These are phyloP conservation scores for Vaccinium darrowii DNA, from an alignment of 148 eudicot genomes.

Conservation along the genomic window DNA sequence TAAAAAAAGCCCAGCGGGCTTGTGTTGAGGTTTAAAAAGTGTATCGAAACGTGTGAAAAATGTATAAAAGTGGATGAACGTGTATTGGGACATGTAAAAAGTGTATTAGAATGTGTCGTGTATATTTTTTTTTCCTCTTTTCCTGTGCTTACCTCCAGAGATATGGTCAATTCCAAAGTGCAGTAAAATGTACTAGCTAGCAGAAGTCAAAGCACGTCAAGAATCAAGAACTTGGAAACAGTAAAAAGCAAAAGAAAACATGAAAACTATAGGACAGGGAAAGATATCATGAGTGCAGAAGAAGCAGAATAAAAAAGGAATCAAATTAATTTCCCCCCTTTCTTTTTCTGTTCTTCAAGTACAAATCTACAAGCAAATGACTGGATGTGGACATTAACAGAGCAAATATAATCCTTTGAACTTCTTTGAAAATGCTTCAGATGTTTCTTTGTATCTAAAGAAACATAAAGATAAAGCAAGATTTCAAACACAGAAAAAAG, in stretches of 20 bases:
- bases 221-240: slow-evolving; percentile 37
- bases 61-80: too few species aligned
- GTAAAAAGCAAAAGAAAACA: slow-evolving; percentile 12
- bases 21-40: too few species aligned
- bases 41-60: too few species aligned
- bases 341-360: slow-evolving; percentile 6
- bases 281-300: slow-evolving; percentile 19
- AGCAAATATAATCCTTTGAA: slow-evolving; percentile 12
- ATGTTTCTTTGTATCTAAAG: slow-evolving; percentile 15
- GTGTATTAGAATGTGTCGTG: too few species aligned
- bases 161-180: too few species aligned
- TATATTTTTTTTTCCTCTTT: too few species aligned
- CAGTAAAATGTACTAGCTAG: too few species aligned
- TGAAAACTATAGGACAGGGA: background rate
- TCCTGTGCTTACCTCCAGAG: too few species aligned
- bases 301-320: slow-evolving; percentile 23
- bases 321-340: slow-evolving; percentile 18
- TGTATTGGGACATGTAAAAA: too few species aligned
- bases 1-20: too few species aligned
- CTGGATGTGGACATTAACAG: slow-evolving; percentile 14
- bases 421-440: slow-evolving; percentile 5
- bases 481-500: background rate
- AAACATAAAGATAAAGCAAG: slow-evolving; percentile 10
- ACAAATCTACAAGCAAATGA: slow-evolving; percentile 19
- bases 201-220: background rate